These are phyloP conservation scores for Talaromyces sp. DNA, from an alignment of 2,329 filamentous ascomycete genomes.

Conservation along the genomic window DNA sequence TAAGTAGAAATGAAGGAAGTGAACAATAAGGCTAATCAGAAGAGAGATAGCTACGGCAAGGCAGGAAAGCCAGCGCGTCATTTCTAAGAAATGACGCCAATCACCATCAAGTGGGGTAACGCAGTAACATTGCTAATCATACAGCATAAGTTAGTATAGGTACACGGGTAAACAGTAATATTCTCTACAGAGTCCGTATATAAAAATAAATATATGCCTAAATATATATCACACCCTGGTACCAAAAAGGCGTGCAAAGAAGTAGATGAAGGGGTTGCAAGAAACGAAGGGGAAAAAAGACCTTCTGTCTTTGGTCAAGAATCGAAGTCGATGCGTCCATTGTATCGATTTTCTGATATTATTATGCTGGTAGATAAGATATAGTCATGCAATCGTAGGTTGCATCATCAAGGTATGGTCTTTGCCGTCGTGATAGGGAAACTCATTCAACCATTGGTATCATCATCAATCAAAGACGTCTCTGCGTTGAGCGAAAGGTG, in stretches of 20 bases:
- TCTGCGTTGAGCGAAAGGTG: not conserved
- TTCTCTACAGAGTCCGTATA: not conserved
- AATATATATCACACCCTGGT: not conserved
- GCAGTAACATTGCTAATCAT: too few species aligned
- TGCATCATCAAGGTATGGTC: constrained; percentile 3
- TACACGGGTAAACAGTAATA: not conserved
- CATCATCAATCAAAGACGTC: constrained; percentile 12
- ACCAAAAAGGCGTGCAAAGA: constrained; percentile 1
- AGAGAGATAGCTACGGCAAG: not conserved
- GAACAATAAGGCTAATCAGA: not conserved
- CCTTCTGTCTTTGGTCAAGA: not conserved
- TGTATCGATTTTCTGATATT: constrained; percentile 8
- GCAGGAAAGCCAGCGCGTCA: constrained; percentile 11
- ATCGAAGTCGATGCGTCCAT: not conserved
- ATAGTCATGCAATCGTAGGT: constrained; percentile 5
- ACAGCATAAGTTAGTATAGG: too few species aligned
- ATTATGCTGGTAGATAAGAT: constrained; percentile 4
- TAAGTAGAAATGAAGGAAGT: not conserved
- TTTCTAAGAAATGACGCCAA: constrained; percentile 3
- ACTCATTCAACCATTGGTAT: constrained; percentile 14
- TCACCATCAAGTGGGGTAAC: not conserved
- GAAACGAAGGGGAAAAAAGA: not conserved
- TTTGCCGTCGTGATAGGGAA: constrained; percentile 4
- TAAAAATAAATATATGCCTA: not conserved
- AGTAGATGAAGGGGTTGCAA: not conserved